Percentiles rank a stretch among this genome's conserved stretches.
Evolutionary conservation across 345 rosid genomes (phyloP).

Genomic region (Rhizophora apiculata): DNA sequence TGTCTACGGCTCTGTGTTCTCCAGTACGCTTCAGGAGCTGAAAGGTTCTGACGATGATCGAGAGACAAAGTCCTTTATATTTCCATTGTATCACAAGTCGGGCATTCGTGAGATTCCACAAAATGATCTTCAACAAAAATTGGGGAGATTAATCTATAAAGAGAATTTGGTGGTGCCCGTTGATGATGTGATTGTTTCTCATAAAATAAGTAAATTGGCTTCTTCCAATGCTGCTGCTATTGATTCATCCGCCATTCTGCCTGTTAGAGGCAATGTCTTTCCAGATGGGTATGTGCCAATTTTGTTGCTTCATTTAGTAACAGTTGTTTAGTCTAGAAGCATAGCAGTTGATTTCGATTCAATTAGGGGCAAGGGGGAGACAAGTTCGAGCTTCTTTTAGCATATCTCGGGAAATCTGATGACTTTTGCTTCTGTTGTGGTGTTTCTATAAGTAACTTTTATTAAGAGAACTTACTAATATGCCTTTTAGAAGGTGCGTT

Average conservation of each 20-base stretch:
- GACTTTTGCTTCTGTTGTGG: constrained; percentile 3
- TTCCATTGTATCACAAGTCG: constrained; percentile 67
- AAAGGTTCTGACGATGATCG: constrained; percentile 39
- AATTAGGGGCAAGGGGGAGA: not conserved
- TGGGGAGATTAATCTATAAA: constrained; percentile 45
- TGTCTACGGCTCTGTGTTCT: constrained; percentile 41
- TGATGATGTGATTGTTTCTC: constrained; percentile 28
- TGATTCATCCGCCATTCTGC: constrained; percentile 63
- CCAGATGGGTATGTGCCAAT: constrained; percentile 70
- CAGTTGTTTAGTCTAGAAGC: not conserved
- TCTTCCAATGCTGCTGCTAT: constrained; percentile 35
- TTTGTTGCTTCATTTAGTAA: constrained; percentile 9
- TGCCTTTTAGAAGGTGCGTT: too few relatives aligned
- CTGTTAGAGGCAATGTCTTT: constrained; percentile 69
- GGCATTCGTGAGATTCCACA: constrained; percentile 33
- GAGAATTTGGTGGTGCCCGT: constrained; percentile 29
- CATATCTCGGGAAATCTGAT: not conserved
- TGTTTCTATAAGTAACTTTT: too few relatives aligned
- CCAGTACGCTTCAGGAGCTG: constrained; percentile 38
- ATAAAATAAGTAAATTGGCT: constrained; percentile 29
- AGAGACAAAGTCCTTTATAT: constrained; percentile 49
- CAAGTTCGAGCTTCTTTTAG: not conserved
- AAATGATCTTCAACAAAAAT: constrained; percentile 42
- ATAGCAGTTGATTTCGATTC: not conserved
- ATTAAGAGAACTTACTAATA: too few relatives aligned